These are phyloP conservation scores for Cladophialophora psammophila DNA, from an alignment of 2,329 filamentous ascomycete genomes.

Conservation along the genomic window DNA sequence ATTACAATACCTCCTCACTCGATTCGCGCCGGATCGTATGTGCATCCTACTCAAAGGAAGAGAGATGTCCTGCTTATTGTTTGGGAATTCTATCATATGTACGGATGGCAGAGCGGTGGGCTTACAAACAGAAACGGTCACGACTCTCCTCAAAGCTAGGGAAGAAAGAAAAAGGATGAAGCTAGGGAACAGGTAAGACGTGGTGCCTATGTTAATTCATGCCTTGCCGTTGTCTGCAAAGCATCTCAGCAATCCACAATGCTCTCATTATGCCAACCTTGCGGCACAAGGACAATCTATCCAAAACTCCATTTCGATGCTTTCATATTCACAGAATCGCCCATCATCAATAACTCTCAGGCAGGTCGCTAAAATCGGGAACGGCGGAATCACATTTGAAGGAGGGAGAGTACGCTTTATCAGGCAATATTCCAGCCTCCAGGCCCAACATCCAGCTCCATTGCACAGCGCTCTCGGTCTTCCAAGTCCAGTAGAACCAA, in stretches of 20 bases:
- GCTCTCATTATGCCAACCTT: background rate
- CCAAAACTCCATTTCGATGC: constrained; percentile 12
- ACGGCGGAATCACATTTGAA: constrained; percentile 68
- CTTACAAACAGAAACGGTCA: background rate
- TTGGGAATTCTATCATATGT: too few species aligned
- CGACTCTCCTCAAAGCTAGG: background rate
- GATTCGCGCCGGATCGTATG: too few species aligned
- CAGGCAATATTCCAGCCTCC: constrained; percentile 78
- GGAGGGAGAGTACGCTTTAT: constrained; percentile 72
- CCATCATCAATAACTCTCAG: constrained; percentile 33
- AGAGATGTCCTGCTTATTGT: too few species aligned
- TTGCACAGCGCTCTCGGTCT: constrained; percentile 82
- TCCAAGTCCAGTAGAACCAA: constrained; percentile 99
- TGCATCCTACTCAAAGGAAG: too few species aligned
- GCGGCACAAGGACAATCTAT: background rate
- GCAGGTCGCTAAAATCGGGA: constrained; percentile 50
- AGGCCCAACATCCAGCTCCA: constrained; percentile 91
- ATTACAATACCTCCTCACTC: too few species aligned
- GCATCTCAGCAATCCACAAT: background rate
- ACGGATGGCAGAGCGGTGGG: too few species aligned
- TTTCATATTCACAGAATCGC: background rate
- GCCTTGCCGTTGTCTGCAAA: background rate
- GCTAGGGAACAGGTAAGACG: background rate
- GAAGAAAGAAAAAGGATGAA: background rate
- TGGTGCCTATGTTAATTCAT: constrained; percentile 16